These are phyloP conservation scores for Amorphotheca resinae DNA, from an alignment of 495 filamentous ascomycete genomes.

Conservation along the genomic window DNA sequence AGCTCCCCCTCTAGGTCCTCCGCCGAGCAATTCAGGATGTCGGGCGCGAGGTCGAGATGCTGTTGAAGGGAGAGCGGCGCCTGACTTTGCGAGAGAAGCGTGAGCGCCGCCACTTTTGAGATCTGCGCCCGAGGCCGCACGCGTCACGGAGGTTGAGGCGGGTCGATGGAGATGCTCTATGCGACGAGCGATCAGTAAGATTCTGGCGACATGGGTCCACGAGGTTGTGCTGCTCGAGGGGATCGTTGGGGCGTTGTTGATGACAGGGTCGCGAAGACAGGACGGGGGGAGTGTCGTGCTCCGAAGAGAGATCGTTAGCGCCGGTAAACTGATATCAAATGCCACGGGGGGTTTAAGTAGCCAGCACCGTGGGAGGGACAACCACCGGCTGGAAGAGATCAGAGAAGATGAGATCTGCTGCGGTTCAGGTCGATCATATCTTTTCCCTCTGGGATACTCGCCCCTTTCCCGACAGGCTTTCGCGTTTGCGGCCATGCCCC, in stretches of 20 bases:
- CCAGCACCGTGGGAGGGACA: too few species aligned
- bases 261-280: not conserved
- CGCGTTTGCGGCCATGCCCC: too few species aligned
- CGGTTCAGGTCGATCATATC: too few species aligned
- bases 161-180: conserved; percentile 4
- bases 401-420: too few species aligned
- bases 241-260: not conserved
- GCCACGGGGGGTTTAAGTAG: too few species aligned
- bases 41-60: conserved; percentile 16
- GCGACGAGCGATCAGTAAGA: conserved; percentile 1
- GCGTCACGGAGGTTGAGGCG: not conserved
- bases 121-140: conserved; percentile 15
- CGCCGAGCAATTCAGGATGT: conserved; percentile 15
- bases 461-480: too few species aligned
- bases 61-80: conserved; percentile 17
- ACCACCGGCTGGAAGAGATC: too few species aligned
- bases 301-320: not conserved
- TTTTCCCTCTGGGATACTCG: too few species aligned
- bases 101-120: conserved; percentile 18
- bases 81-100: conserved; percentile 12
- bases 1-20: conserved; percentile 17
- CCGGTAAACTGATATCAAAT: not conserved
- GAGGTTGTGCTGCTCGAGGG: conserved; percentile 1
- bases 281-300: not conserved
- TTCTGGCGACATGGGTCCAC: conserved; percentile 7